phyloP scores from a whole-genome alignment of 2,329 filamentous ascomycete species.

The Phialocephala subalpina region DNA sequence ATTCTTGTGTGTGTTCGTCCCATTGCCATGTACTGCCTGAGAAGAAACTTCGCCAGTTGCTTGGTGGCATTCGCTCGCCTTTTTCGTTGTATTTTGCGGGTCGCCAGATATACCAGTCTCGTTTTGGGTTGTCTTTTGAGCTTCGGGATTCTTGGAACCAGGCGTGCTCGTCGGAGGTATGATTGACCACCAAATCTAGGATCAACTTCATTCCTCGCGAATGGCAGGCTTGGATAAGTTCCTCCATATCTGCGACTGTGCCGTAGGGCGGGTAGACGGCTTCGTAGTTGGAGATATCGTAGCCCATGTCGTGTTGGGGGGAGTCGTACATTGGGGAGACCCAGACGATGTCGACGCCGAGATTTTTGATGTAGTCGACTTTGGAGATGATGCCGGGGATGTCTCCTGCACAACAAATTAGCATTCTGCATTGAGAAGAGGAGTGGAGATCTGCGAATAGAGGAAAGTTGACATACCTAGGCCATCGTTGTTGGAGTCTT shows the following conservation, averaged over 20 bases:
- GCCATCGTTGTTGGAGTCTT: slow-evolving; percentile 65
- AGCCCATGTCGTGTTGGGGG: slow-evolving; percentile 74
- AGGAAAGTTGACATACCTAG: slow-evolving; percentile 39
- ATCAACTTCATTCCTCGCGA: slow-evolving; percentile 73
- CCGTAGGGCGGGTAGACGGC: slow-evolving; percentile 71
- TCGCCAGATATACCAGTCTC: slow-evolving; percentile 74
- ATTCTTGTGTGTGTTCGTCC: slow-evolving; percentile 76
- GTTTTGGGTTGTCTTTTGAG: slow-evolving; percentile 58
- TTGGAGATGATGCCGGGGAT: slow-evolving; percentile 68
- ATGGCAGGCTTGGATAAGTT: slow-evolving; percentile 66
- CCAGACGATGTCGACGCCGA: slow-evolving; percentile 73
- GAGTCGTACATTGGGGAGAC: slow-evolving; percentile 70
- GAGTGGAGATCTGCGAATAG: too few species aligned
- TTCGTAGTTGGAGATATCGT: slow-evolving; percentile 75
- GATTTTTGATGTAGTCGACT: slow-evolving; percentile 64
- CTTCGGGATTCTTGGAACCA: slow-evolving; percentile 67
- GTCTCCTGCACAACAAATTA: slow-evolving; percentile 52
- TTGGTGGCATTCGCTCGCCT: slow-evolving; percentile 73
- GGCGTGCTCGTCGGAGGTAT: slow-evolving; percentile 74
- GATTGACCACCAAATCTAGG: slow-evolving; percentile 80
- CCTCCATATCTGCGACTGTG: slow-evolving; percentile 70
- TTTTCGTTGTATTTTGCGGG: slow-evolving; percentile 60
- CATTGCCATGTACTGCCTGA: slow-evolving; percentile 72
- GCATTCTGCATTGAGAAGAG: too few species aligned
- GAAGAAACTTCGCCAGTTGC: slow-evolving; percentile 75